Evolutionary conservation across 148 eudicot species (phyloP).

Genomic region (Oxyria digyna): DNA sequence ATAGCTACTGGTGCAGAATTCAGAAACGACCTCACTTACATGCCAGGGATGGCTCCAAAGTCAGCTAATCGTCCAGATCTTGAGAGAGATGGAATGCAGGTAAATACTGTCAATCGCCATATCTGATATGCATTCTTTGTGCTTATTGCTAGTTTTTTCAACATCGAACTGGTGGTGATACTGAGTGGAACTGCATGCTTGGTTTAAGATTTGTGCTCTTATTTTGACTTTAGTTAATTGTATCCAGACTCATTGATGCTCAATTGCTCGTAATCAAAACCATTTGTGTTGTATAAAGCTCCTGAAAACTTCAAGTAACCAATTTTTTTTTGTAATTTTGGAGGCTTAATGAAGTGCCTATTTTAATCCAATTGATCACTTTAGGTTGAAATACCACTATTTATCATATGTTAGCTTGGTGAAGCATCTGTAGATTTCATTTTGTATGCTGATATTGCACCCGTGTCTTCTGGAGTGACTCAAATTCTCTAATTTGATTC

Average conservation of each 20-base stretch:
- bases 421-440: neutral
- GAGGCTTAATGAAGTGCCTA: neutral
- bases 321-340: neutral
- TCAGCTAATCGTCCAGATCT: conserved; percentile 62
- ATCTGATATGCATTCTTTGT: neutral
- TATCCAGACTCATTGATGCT: neutral
- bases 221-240: neutral
- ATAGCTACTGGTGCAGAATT: conserved; percentile 58
- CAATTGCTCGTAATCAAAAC: neutral
- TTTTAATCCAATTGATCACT: neutral
- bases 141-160: neutral
- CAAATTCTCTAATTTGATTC: neutral
- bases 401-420: neutral
- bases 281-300: neutral
- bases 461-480: neutral
- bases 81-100: conserved; percentile 94
- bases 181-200: neutral
- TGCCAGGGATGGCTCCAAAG: conserved; percentile 74
- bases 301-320: neutral
- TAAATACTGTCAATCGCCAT: conserved; percentile 11
- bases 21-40: conserved; percentile 72
- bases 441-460: neutral
- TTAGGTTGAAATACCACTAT: neutral
- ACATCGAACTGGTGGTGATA: neutral
- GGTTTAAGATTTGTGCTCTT: neutral